These are phyloP conservation scores for Lactarius deliciosus DNA, from an alignment of 768 basidiomycete species.

Conservation along the genomic window DNA sequence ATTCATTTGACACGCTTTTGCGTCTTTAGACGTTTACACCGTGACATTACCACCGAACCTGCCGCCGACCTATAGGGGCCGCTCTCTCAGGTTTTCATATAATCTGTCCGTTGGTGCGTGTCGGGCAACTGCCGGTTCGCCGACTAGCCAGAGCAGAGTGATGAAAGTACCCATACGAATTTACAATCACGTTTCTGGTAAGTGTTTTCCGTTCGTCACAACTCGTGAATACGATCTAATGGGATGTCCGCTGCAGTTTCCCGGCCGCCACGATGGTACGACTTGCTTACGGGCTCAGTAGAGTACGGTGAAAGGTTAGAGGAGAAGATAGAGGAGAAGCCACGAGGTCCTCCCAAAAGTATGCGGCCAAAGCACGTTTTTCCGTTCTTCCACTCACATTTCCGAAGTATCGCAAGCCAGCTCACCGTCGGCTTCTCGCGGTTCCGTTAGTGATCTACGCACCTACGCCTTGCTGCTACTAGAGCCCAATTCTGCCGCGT, in stretches of 20 bases:
- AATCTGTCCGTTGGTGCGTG: constrained; percentile 88
- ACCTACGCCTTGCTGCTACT: constrained; percentile 24
- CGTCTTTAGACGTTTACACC: constrained; percentile 69
- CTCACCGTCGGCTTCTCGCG: constrained; percentile 7
- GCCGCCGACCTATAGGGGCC: constrained; percentile 89
- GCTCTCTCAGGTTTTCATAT: constrained; percentile 82
- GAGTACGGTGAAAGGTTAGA: constrained; percentile 20
- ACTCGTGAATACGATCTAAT: constrained; percentile 1
- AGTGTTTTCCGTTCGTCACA: neutral
- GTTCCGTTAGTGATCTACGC: constrained; percentile 24
- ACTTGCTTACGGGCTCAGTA: constrained; percentile 21
- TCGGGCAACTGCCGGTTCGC: constrained; percentile 48
- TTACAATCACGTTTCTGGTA: constrained; percentile 85
- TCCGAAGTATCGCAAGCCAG: constrained; percentile 4
- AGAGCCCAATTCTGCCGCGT: constrained; percentile 19
- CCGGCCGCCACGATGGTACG: constrained; percentile 19
- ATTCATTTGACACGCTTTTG: constrained; percentile 18
- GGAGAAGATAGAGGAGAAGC: constrained; percentile 23
- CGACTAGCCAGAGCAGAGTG: constrained; percentile 62
- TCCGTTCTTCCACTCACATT: constrained; percentile 11
- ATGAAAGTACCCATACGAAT: constrained; percentile 92
- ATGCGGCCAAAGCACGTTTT: neutral
- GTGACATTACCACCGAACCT: constrained; percentile 72
- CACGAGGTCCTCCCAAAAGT: constrained; percentile 20
- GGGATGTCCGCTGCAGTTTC: constrained; percentile 11